Conservation (phyloP, 2,329 filamentous ascomycete genomes). For the Cytospora schulzeri region DNA sequence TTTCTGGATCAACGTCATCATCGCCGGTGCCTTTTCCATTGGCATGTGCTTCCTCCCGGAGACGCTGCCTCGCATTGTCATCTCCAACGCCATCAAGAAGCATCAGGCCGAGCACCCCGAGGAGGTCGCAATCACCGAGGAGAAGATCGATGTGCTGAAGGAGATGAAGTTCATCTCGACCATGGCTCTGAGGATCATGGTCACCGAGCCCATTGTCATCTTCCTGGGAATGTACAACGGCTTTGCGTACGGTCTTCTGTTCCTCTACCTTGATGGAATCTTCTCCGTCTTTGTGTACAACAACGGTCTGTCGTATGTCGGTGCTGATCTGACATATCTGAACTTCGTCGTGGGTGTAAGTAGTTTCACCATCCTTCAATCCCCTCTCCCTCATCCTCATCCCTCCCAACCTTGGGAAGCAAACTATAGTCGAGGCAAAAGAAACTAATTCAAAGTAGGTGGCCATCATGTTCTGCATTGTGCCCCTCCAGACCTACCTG, state of each 20-base stretch:
- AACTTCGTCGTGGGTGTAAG: conserved; percentile 46
- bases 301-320: conserved; percentile 43
- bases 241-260: conserved; percentile 45
- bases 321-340: conserved; percentile 44
- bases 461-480: conserved; percentile 43
- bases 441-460: conserved; percentile 5
- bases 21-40: conserved; percentile 40
- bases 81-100: conserved; percentile 38
- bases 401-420: too few species aligned
- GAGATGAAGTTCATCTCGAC: conserved; percentile 45
- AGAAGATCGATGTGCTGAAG: conserved; percentile 40
- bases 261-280: conserved; percentile 46
- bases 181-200: conserved; percentile 46
- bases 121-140: conserved; percentile 38
- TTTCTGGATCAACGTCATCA: conserved; percentile 45
- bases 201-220: conserved; percentile 45
- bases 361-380: not conserved
- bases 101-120: conserved; percentile 34
- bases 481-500: conserved; percentile 46
- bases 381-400: not conserved
- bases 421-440: not conserved
- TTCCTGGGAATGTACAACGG: conserved; percentile 45
- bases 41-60: conserved; percentile 43
- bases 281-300: conserved; percentile 47
- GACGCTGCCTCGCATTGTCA: conserved; percentile 44